Percentiles rank a stretch among this genome's conserved stretches.
These are phyloP conservation scores for Syncephalastrum monosporum DNA, from an alignment of 371 early-diverging fungal genomes.

Conservation along the genomic window DNA sequence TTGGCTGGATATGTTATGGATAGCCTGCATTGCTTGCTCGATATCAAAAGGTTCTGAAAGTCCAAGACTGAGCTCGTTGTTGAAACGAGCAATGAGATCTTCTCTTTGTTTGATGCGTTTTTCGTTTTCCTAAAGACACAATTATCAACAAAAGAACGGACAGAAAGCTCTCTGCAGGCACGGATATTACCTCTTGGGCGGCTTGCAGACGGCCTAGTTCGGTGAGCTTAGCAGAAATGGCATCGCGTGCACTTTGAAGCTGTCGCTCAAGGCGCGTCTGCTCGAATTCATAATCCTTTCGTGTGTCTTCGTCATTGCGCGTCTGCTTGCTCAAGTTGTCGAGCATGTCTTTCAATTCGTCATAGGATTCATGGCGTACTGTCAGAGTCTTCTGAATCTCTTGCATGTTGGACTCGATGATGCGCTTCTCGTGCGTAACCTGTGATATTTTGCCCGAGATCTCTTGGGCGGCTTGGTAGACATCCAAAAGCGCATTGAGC, in stretches of 20 bases:
- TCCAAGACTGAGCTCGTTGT: conserved; percentile 12
- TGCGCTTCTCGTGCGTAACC: conserved; percentile 33
- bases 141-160: not conserved
- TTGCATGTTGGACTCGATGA: conserved; percentile 35
- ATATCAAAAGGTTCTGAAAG: not conserved
- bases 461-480: conserved; percentile 33
- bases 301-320: conserved; percentile 14
- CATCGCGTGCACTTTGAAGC: conserved; percentile 12
- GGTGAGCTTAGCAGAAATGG: conserved; percentile 19
- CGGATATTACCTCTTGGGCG: conserved; percentile 15
- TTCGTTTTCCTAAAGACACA: conserved; percentile 19
- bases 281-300: conserved; percentile 12
- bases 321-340: conserved; percentile 8
- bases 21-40: conserved; percentile 3
- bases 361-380: conserved; percentile 51
- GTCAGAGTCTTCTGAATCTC: conserved; percentile 50
- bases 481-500: conserved; percentile 35
- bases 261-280: conserved; percentile 13
- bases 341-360: conserved; percentile 51
- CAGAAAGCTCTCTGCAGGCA: not conserved
- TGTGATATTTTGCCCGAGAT: conserved; percentile 31
- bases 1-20: not conserved
- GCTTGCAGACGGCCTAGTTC: conserved; percentile 25
- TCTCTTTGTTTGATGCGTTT: conserved; percentile 26
- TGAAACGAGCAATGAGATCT: conserved; percentile 12